Conservation (phyloP, 352 stramenopile genomes). For the Pilasporangium apinafurcum region DNA sequence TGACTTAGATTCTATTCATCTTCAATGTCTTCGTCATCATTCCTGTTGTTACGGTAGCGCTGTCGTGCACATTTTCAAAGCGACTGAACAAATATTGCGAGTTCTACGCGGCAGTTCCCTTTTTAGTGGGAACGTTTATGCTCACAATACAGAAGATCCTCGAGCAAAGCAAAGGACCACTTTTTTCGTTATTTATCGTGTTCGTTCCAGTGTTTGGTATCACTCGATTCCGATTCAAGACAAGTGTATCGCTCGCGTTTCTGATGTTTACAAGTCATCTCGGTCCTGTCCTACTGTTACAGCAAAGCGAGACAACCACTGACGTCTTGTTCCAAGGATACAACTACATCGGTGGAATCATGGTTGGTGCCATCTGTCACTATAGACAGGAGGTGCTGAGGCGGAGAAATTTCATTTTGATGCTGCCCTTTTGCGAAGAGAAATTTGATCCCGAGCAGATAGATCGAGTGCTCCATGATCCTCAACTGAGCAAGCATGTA, state of each 20-base stretch:
- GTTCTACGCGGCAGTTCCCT: slow-evolving; percentile 21
- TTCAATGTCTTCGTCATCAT: slow-evolving; percentile 14
- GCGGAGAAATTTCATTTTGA: slow-evolving; percentile 26
- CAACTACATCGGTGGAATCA: slow-evolving; percentile 32
- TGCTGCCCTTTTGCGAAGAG: slow-evolving; percentile 27
- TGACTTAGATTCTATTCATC: slow-evolving; percentile 12
- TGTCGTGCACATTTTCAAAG: slow-evolving; percentile 14
- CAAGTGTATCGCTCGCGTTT: slow-evolving; percentile 15
- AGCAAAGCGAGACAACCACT: slow-evolving; percentile 16
- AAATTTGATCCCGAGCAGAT: slow-evolving; percentile 11
- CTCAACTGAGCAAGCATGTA: slow-evolving; percentile 22
- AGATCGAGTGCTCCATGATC: slow-evolving; percentile 18
- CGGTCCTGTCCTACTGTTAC: slow-evolving; percentile 9
- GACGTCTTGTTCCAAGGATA: slow-evolving; percentile 34
- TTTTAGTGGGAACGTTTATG: slow-evolving; percentile 16
- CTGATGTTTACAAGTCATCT: slow-evolving; percentile 23
- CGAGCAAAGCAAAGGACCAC: slow-evolving; percentile 13
- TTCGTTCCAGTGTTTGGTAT: slow-evolving; percentile 38
- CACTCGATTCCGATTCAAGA: slow-evolving; percentile 31
- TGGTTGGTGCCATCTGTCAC: slow-evolving; percentile 25
- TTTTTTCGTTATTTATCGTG: slow-evolving; percentile 32
- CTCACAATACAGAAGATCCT: slow-evolving; percentile 31
- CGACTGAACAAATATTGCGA: slow-evolving; percentile 18
- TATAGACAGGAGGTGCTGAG: slow-evolving; percentile 32
- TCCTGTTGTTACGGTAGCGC: slow-evolving; percentile 5